Base-by-base conservation (phyloP, 306 rosid genomes). In the Ormosia semicastrata region DNA sequence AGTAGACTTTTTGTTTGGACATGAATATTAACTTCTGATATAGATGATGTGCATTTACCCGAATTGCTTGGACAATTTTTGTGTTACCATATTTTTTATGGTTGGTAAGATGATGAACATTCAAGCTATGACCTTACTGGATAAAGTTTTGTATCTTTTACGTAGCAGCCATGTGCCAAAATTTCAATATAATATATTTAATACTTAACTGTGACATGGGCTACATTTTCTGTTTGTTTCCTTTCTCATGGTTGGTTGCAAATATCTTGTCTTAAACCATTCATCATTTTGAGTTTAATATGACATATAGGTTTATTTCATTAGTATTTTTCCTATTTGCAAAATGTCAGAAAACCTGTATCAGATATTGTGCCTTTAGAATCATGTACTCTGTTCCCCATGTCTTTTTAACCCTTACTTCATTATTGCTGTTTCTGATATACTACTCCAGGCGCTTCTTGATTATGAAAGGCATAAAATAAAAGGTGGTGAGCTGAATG, bases 401-500 rank as follows among this genome's bases (percentile, higher is more conserved):
- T 56, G 7, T 32, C 54, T 64, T 30, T 77, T 32, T 77, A 9
- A 71, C 49, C 77, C 37, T 44, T 41, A 24, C 33, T 77, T 71
- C 43, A 15, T 84, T 81, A 57, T 71, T 73, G 41, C 36, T 14
- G 49, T 77, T 64, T 77, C 69, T 66, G 17, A 56, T 65, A 50
- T 80, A 17, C 75, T 76, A 60, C 82, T 83, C 76, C 89, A 96
- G 99, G 98, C 98, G 12, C 98, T 96, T 69, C 97, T 96, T 85
- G 98, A 93, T 88, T 96, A 93, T 76, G 99, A 93, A 89, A 93
- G 94, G 85, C 92, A 96, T 87, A 91, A 89, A 76, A 85, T 87
- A 73, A 80, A 73, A 62, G 97, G 98, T 58, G 93, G 90, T 43
- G 94, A 92, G 80, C 91, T 92, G 85, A 85, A 56, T 82, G 90